A percentile compares a stretch with the other conserved stretches of the same genome.
Conservation (phyloP, 768 basidiomycete species). For the Ramaria sp. region DNA sequence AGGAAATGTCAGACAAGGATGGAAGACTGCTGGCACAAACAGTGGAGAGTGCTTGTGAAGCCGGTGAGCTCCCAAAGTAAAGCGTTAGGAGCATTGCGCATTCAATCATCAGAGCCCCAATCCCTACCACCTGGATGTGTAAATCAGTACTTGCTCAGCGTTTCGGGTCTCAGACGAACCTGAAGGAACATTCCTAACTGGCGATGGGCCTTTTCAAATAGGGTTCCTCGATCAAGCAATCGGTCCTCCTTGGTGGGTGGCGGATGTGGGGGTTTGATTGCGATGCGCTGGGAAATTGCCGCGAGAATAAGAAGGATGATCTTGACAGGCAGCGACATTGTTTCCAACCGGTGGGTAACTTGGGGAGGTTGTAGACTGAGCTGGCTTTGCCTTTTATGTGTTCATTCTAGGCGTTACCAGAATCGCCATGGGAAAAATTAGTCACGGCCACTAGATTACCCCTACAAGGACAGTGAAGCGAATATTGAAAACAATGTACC, state of each 20-base stretch:
- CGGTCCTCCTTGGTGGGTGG: neutral
- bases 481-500: too few species aligned
- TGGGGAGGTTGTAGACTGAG: neutral
- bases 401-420: neutral
- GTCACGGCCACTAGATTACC: too few species aligned
- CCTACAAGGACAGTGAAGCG: too few species aligned
- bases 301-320: neutral
- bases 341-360: neutral
- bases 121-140: neutral
- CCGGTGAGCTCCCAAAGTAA: neutral
- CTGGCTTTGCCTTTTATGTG: neutral
- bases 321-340: neutral
- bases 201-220: neutral
- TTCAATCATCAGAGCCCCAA: neutral
- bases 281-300: neutral
- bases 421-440: too few species aligned
- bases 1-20: too few species aligned
- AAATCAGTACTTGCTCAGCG: neutral
- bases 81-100: neutral
- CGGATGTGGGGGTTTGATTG: neutral
- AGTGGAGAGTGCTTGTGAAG: too few species aligned
- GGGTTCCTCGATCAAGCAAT: neutral
- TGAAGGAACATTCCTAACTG: neutral
- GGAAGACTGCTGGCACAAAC: too few species aligned
- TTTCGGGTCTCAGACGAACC: neutral